phyloP scores from a whole-genome alignment of 306 rosid genomes.

The Geum urbanum region DNA sequence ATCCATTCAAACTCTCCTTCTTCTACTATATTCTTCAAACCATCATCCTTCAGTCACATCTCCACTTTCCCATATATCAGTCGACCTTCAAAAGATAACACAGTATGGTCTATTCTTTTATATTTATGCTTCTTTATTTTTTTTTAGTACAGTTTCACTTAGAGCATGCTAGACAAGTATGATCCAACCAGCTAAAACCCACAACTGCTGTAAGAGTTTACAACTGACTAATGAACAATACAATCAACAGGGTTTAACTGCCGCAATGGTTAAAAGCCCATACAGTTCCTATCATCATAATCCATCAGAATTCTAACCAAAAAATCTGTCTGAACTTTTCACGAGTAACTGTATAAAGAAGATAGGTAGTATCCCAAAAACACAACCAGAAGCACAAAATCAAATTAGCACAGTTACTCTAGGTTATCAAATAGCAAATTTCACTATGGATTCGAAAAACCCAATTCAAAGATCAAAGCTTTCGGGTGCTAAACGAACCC shows the following conservation, averaged over 20 bases:
- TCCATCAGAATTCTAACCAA: background rate
- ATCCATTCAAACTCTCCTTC: background rate
- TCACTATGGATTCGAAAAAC: background rate
- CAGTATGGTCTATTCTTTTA: background rate
- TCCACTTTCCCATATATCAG: slow-evolving; percentile 3
- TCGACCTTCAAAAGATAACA: background rate
- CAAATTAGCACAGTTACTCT: background rate
- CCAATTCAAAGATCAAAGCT: slow-evolving; percentile 10
- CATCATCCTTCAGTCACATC: background rate
- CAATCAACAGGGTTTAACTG: background rate
- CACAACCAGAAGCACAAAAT: background rate
- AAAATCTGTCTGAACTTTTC: background rate
- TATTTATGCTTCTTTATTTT: background rate
- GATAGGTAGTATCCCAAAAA: background rate
- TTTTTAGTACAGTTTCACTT: background rate
- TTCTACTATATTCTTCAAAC: background rate
- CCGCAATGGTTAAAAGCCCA: background rate
- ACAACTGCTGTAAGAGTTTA: background rate
- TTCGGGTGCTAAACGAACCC: background rate
- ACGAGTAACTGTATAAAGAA: background rate
- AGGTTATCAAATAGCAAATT: slow-evolving; percentile 1
- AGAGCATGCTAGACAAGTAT: background rate
- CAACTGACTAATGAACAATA: background rate
- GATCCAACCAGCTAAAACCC: slow-evolving; percentile 2
- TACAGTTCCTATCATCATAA: background rate